Conservation (phyloP, 768 basidiomycete species). For the Coprinellus micaceus region DNA sequence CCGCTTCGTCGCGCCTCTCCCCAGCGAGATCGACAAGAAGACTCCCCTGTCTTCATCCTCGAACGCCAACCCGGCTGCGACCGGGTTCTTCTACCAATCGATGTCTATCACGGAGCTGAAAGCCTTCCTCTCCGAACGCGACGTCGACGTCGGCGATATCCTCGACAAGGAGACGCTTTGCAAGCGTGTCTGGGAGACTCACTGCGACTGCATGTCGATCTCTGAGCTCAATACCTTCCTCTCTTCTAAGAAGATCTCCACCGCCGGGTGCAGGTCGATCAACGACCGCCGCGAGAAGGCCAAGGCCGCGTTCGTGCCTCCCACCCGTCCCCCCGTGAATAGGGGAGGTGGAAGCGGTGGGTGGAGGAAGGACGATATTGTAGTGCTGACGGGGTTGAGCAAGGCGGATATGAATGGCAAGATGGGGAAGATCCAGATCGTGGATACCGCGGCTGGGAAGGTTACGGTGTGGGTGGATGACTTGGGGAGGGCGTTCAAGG, state of each 20-base stretch:
- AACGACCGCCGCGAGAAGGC: conserved; percentile 14
- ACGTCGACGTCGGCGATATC: conserved; percentile 13
- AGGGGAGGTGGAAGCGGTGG: conserved; percentile 2
- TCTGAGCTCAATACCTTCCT: conserved; percentile 16
- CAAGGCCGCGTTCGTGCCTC: conserved; percentile 12
- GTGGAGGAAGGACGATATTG: conserved; percentile 13
- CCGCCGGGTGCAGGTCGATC: conserved; percentile 15
- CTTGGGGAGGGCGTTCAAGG: conserved; percentile 15
- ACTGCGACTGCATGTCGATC: conserved; percentile 17
- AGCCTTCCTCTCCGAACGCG: conserved; percentile 13
- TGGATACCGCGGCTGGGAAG: conserved; percentile 12
- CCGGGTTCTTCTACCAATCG: conserved; percentile 15
- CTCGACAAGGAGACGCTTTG: conserved; percentile 20
- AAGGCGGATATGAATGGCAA: conserved; percentile 18
- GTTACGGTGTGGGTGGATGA: conserved; percentile 15
- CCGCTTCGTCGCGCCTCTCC: background rate
- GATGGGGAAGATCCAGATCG: conserved; percentile 11
- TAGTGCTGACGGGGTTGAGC: conserved; percentile 15
- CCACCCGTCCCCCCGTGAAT: background rate
- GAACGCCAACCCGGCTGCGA: background rate
- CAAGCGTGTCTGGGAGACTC: conserved; percentile 17
- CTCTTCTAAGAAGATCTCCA: conserved; percentile 12
- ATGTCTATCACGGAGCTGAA: conserved; percentile 18
- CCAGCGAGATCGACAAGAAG: background rate
- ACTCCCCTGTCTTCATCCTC: conserved; percentile 2